These are phyloP conservation scores for Nakataea oryzae DNA, from an alignment of 2,329 filamentous ascomycete genomes.

Conservation along the genomic window DNA sequence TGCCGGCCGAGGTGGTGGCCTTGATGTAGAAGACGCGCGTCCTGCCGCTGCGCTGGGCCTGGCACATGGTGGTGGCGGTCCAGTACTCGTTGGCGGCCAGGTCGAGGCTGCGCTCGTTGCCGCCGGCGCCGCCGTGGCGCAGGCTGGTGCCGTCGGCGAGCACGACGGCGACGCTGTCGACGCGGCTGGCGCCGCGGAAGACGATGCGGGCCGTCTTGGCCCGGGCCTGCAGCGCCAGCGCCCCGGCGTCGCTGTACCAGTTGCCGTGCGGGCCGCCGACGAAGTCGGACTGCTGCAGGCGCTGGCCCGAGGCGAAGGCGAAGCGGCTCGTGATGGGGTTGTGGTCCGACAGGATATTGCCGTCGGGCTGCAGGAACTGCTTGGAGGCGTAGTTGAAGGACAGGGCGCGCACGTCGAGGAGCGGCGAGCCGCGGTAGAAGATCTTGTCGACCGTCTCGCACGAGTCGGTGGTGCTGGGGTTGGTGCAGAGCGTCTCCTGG, in stretches of 20 bases:
- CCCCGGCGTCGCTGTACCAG: constrained; percentile 45
- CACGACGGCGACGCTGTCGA: constrained; percentile 39
- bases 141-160: constrained; percentile 36
- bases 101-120: constrained; percentile 27
- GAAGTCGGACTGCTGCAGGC: constrained; percentile 31
- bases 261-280: constrained; percentile 36
- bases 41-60: constrained; percentile 29
- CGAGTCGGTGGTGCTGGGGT: constrained; percentile 38
- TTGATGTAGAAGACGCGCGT: constrained; percentile 46
- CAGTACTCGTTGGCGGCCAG: constrained; percentile 37
- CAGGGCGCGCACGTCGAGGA: constrained; percentile 34
- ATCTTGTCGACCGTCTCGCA: constrained; percentile 62
- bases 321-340: constrained; percentile 52
- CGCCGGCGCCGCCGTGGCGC: constrained; percentile 43
- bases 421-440: constrained; percentile 43
- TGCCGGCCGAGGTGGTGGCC: constrained; percentile 39
- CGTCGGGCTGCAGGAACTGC: constrained; percentile 46
- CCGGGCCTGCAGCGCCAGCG: constrained; percentile 20
- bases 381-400: constrained; percentile 43
- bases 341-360: constrained; percentile 50
- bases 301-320: constrained; percentile 26
- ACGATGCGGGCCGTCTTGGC: constrained; percentile 26
- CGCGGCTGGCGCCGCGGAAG: constrained; percentile 34
- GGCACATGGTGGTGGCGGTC: constrained; percentile 36
- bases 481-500: constrained; percentile 38